phyloP scores from a whole-genome alignment of 768 basidiomycete species.

The Lanmaoa pseudosensibilis region DNA sequence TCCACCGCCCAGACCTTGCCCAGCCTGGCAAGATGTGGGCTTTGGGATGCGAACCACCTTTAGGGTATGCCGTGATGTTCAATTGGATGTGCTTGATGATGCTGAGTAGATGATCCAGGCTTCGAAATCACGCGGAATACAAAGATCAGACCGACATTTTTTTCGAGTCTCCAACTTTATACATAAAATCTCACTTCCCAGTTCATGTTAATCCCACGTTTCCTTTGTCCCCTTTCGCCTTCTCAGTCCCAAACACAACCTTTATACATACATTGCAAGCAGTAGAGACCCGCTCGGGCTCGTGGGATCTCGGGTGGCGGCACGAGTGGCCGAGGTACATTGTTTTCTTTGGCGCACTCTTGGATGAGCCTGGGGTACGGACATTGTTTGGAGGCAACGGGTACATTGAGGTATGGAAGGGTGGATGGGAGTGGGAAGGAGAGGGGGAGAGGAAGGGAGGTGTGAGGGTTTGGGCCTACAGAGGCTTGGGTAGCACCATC shows the following conservation, averaged over 20 bases:
- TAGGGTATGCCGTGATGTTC: constrained; percentile 54
- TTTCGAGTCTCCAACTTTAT: constrained; percentile 66
- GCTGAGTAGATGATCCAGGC: constrained; percentile 25
- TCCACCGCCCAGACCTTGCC: constrained; percentile 71
- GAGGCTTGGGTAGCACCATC: not conserved
- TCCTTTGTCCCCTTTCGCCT: constrained; percentile 59
- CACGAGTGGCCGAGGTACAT: constrained; percentile 84
- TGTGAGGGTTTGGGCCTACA: constrained; percentile 63
- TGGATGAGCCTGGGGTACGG: constrained; percentile 51
- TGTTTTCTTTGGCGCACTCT: constrained; percentile 79
- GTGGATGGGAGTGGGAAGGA: constrained; percentile 77
- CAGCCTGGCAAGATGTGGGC: constrained; percentile 66
- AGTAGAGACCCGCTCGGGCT: constrained; percentile 29
- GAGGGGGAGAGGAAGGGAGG: constrained; percentile 60
- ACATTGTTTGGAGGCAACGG: constrained; percentile 50
- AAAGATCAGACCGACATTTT: constrained; percentile 82
- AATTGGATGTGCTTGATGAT: not conserved
- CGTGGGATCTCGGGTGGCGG: constrained; percentile 44
- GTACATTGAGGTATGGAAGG: constrained; percentile 64
- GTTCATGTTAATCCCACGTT: constrained; percentile 56
- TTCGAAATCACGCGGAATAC: constrained; percentile 56
- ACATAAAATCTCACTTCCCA: constrained; percentile 71
- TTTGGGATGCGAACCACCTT: constrained; percentile 90
- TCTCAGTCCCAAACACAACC: constrained; percentile 47
- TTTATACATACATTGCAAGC: constrained; percentile 22